These are phyloP conservation scores for Salicornia ramosissima DNA, from an alignment of 148 eudicot species.

Conservation along the genomic window DNA sequence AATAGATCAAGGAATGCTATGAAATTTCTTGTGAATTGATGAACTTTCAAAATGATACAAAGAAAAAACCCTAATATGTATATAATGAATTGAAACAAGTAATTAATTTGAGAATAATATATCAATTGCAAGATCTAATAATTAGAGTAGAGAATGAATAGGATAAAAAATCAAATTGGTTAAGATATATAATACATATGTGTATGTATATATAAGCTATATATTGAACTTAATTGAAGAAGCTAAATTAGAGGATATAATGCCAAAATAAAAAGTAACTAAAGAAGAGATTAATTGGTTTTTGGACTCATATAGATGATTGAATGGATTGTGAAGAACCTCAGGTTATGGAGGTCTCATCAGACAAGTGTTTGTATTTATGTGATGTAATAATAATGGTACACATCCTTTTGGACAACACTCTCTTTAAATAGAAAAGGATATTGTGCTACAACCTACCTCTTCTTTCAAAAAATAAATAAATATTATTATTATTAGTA, in stretches of 20 bases:
- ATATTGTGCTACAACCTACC: background rate
- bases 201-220: background rate
- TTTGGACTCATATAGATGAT: background rate
- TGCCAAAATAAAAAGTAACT: background rate
- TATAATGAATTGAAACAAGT: too few relatives aligned
- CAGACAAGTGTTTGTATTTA: background rate
- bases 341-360: constrained; percentile 18
- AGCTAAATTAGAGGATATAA: background rate
- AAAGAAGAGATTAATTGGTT: background rate
- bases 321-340: constrained; percentile 18
- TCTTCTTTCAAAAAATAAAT: too few relatives aligned
- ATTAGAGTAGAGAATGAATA: background rate
- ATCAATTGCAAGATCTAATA: too few relatives aligned
- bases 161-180: too few relatives aligned
- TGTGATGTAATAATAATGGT: background rate
- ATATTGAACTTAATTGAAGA: background rate
- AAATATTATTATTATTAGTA: too few relatives aligned
- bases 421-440: constrained; percentile 20
- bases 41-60: too few relatives aligned
- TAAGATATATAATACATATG: too few relatives aligned
- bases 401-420: background rate
- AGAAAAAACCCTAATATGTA: too few relatives aligned
- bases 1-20: too few relatives aligned
- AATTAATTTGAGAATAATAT: too few relatives aligned
- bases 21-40: too few relatives aligned